Evolutionary conservation across 768 basidiomycete genomes (phyloP).

Genomic region (Lentinula sp.): DNA sequence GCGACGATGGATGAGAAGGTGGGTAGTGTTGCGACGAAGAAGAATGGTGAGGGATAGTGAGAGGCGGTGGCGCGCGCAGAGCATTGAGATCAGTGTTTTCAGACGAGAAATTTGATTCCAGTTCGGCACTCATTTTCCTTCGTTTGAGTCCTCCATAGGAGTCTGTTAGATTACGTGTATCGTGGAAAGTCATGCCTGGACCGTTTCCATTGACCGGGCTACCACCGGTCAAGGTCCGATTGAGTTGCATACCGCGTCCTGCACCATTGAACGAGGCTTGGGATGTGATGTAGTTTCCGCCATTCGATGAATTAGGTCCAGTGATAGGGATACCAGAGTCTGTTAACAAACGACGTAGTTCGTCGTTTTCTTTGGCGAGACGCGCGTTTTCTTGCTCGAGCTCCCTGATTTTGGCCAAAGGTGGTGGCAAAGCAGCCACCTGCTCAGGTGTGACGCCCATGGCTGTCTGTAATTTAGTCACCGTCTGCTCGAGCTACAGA

Average conservation of each 20-base stretch:
- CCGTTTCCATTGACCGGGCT: conserved; percentile 1
- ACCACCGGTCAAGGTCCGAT: conserved; percentile 33
- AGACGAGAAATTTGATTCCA: conserved; percentile 47
- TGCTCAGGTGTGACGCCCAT: conserved; percentile 72
- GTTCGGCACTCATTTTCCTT: conserved; percentile 43
- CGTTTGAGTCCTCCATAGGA: conserved; percentile 46
- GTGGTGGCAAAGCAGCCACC: conserved; percentile 65
- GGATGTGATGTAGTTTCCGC: background rate
- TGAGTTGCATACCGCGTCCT: conserved; percentile 27
- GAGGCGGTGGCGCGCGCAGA: conserved; percentile 42
- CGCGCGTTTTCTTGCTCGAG: conserved; percentile 76
- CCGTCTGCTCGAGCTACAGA: conserved; percentile 73
- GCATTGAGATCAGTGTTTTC: conserved; percentile 17
- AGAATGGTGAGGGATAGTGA: conserved; percentile 50
- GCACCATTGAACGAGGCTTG: background rate
- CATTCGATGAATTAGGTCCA: background rate
- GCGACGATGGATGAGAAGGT: conserved; percentile 1
- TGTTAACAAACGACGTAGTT: conserved; percentile 60
- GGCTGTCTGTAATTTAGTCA: conserved; percentile 76
- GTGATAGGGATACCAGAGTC: conserved; percentile 26
- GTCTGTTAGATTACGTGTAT: conserved; percentile 41
- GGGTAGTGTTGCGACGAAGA: conserved; percentile 44
- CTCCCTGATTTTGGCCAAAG: conserved; percentile 70
- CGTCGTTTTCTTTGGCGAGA: conserved; percentile 67
- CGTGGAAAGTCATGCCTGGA: conserved; percentile 39